phyloP scores from a whole-genome alignment of 176 grass and related monocot genomes.

The Aegilops umbellulata region DNA sequence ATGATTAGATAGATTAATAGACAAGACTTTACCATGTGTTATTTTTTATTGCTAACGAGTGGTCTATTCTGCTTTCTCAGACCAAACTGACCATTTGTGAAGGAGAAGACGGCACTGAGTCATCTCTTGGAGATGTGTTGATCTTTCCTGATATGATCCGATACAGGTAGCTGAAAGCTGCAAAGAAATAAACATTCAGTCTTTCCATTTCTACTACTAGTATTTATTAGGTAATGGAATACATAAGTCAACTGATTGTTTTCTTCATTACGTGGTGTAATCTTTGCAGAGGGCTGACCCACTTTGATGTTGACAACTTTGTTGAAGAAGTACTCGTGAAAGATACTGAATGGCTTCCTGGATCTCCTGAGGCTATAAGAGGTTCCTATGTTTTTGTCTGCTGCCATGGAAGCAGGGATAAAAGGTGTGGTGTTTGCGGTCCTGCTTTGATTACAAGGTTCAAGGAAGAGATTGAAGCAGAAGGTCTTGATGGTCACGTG shows the following conservation, averaged over 20 bases:
- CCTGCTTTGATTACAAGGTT: constrained; percentile 77
- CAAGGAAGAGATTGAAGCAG: constrained; percentile 67
- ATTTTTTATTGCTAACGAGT: constrained; percentile 24
- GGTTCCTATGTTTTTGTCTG: constrained; percentile 94
- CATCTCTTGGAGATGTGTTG: constrained; percentile 89
- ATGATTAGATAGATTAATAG: neutral
- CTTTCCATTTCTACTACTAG: neutral
- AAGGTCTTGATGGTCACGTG: constrained; percentile 60
- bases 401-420: constrained; percentile 83
- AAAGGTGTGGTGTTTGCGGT: constrained; percentile 87
- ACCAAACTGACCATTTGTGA: constrained; percentile 93
- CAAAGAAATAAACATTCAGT: constrained; percentile 19
- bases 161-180: constrained; percentile 71
- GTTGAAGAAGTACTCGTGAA: constrained; percentile 93
- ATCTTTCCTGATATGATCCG: constrained; percentile 99
- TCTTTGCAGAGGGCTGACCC: constrained; percentile 70
- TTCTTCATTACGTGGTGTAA: constrained; percentile 24
- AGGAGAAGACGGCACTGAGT: constrained; percentile 87
- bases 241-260: constrained; percentile 13
- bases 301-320: constrained; percentile 88
- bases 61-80: constrained; percentile 38
- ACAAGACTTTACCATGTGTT: neutral
- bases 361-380: constrained; percentile 56
- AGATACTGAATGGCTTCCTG: constrained; percentile 79
- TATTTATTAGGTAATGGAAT: neutral